These are phyloP conservation scores for Gossypium herbaceum DNA, from an alignment of 345 rosid species.

Conservation along the genomic window DNA sequence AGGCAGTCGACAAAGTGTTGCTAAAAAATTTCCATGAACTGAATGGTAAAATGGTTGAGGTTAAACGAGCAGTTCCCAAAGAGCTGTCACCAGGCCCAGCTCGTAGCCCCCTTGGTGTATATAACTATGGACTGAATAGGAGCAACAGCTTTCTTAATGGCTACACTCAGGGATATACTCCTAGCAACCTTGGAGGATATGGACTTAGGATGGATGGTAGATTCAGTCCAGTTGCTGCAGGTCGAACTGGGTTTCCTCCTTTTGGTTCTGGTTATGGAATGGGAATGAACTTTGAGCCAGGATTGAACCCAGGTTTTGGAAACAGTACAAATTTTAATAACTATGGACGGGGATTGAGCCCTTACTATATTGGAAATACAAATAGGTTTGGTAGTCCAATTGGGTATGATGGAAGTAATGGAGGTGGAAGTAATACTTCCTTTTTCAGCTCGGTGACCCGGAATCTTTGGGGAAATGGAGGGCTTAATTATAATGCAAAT, in stretches of 20 bases:
- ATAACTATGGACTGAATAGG: slow-evolving; percentile 56
- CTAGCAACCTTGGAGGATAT: slow-evolving; percentile 54
- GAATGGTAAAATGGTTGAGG: slow-evolving; percentile 81
- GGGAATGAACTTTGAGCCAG: slow-evolving; percentile 60
- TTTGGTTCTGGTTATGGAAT: slow-evolving; percentile 57
- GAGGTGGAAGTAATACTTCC: slow-evolving; percentile 57
- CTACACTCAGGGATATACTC: slow-evolving; percentile 58
- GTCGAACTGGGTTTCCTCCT: slow-evolving; percentile 63
- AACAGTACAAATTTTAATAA: slow-evolving; percentile 47
- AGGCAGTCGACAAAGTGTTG: slow-evolving; percentile 67
- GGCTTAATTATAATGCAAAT: slow-evolving; percentile 38
- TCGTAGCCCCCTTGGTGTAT: slow-evolving; percentile 65
- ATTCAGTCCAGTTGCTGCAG: slow-evolving; percentile 49
- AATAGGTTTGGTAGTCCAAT: slow-evolving; percentile 50
- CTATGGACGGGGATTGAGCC: slow-evolving; percentile 60
- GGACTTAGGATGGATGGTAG: slow-evolving; percentile 68
- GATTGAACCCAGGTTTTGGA: slow-evolving; percentile 44
- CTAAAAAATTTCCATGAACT: slow-evolving; percentile 66
- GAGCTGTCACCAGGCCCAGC: slow-evolving; percentile 71
- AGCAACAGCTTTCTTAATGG: slow-evolving; percentile 56
- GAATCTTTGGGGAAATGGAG: slow-evolving; percentile 74
- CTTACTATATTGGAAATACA: slow-evolving; percentile 59
- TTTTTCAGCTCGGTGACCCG: slow-evolving; percentile 63
- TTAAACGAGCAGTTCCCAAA: slow-evolving; percentile 70
- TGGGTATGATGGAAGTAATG: slow-evolving; percentile 61